Conservation (phyloP, 352 stramenopile species). For the Globisporangium spinosum region DNA sequence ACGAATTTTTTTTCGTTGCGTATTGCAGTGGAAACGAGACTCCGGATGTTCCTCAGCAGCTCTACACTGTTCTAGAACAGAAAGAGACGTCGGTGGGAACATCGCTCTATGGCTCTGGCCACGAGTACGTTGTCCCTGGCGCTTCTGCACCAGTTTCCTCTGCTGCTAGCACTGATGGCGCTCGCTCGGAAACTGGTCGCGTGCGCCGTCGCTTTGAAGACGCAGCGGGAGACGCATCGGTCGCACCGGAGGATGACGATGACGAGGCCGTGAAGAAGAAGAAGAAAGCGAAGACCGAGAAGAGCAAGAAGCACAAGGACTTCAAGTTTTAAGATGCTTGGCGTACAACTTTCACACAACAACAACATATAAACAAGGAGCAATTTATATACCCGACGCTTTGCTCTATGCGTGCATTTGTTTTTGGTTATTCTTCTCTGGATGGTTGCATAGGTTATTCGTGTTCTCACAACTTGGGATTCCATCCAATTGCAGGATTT, state of each 20-base stretch:
- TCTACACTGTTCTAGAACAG: slow-evolving; percentile 78
- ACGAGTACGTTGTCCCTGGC: slow-evolving; percentile 67
- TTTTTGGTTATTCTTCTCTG: not conserved
- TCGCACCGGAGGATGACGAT: slow-evolving; percentile 39
- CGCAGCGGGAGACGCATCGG: slow-evolving; percentile 19
- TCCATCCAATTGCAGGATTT: not conserved
- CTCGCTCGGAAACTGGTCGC: slow-evolving; percentile 43
- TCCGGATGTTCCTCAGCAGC: slow-evolving; percentile 55
- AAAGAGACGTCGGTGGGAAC: slow-evolving; percentile 74
- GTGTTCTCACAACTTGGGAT: not conserved
- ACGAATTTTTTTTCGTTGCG: slow-evolving; percentile 1
- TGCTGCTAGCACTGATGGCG: slow-evolving; percentile 29
- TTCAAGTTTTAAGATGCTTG: slow-evolving; percentile 70
- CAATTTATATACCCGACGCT: not conserved
- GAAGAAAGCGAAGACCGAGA: slow-evolving; percentile 71
- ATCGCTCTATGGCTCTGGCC: slow-evolving; percentile 69
- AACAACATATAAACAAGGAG: not conserved
- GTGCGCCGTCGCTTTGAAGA: slow-evolving; percentile 75
- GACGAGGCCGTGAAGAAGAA: slow-evolving; percentile 62
- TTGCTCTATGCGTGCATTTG: not conserved
- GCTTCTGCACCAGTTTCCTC: slow-evolving; percentile 14
- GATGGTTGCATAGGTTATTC: not conserved
- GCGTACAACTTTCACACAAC: not conserved
- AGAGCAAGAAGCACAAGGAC: slow-evolving; percentile 82
- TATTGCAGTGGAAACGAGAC: slow-evolving; percentile 48